Evolutionary conservation across 129 eudicot species (phyloP).

Genomic region (Cynara cardunculus): DNA sequence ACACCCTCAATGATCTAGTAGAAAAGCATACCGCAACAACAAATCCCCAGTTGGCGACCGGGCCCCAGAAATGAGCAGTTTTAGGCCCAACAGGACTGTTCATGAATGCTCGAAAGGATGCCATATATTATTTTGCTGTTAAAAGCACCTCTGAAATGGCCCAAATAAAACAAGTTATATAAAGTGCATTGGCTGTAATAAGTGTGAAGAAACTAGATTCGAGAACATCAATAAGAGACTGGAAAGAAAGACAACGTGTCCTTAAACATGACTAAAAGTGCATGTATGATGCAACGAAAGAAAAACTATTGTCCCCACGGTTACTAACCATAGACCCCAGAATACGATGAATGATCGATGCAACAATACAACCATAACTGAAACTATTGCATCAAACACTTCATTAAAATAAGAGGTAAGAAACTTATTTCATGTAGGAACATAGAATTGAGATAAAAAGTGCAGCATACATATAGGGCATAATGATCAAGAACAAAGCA

Average conservation of each 20-base stretch:
- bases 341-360: neutral
- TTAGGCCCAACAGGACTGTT: slow-evolving; percentile 93
- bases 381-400: neutral
- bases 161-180: neutral
- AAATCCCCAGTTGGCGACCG: slow-evolving; percentile 88
- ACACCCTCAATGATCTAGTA: neutral
- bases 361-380: neutral
- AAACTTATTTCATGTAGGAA: slow-evolving; percentile 1
- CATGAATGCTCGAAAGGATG: slow-evolving; percentile 67
- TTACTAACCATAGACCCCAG: neutral
- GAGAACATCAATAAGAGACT: neutral
- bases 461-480: neutral
- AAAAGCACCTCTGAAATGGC: slow-evolving; percentile 18
- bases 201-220: neutral
- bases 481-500: neutral
- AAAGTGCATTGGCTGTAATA: slow-evolving; percentile 6
- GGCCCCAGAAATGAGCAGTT: slow-evolving; percentile 93
- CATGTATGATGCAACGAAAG: neutral
- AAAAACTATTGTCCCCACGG: neutral
- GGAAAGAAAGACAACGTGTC: neutral
- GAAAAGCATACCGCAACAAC: slow-evolving; percentile 62
- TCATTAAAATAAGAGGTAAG: neutral
- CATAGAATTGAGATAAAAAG: neutral
- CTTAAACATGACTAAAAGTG: neutral
- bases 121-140: slow-evolving; percentile 38